Evolutionary conservation across 1,284 basidiomycete genomes (phyloP), one percentile per base, ranked within the genome.

Genomic region (Crucibulum parvulum): DNA sequence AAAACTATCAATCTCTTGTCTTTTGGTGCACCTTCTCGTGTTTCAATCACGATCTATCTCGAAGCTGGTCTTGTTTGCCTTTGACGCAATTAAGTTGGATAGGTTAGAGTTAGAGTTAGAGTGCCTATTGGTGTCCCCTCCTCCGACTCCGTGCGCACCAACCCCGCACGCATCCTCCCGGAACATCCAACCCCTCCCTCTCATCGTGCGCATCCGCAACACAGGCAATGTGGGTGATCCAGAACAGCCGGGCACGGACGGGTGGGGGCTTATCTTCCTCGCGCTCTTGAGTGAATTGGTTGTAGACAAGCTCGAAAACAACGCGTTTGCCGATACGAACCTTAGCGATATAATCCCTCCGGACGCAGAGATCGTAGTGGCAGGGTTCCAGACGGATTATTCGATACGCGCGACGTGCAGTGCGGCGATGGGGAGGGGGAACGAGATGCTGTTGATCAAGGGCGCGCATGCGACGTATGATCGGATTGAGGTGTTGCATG

Each of bases 391-490:
- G 72, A 88, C 84, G 66, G 88, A 90, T 74, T 88, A 84, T 61
- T 84, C 85, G 58, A 79, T 24, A 4, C 24, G 24, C 50, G 87
- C 87, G 53, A 90, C 89, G 34, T 89, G 88, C 71, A 81, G 76
- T 53, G 82, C 85, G 3, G 88, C 87, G n/a, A 75, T 89, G 31
- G 80, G 68, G 51, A 75, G 88, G 58, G 88, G 87, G 56, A 90
- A 90, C 72, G 83, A 84, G 62, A 88, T 90, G 34, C 71, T 89
- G 37, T 69, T 90, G 62, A 85, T 90, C 57, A 75, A 73, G 39
- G 88, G 82, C 9, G 86, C 87, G 53, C 89, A 91, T 72, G 87
- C 82, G 57, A 89, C 89, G 57, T 84, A 84, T 70, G 85, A 89
- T 76, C 77, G 88, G 60, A 77, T 84, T 45, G 88, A 90, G 76